A percentile compares a stretch with the other conserved stretches of the same genome.
phyloP scores from a whole-genome alignment of 2,329 filamentous ascomycete genomes.

The Fulvia fulva region DNA sequence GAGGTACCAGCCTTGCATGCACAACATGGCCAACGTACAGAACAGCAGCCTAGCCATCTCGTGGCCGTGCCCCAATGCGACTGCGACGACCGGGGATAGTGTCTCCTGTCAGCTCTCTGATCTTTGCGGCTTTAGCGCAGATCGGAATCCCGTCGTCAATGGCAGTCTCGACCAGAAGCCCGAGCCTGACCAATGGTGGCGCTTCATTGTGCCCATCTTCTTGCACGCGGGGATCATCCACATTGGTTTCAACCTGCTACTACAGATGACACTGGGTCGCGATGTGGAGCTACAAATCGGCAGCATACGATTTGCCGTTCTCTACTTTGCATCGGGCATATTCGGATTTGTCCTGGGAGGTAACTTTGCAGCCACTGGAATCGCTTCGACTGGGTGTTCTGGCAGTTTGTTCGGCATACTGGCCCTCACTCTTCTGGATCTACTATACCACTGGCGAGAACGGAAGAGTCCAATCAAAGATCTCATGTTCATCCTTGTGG shows the following conservation, averaged over 20 bases:
- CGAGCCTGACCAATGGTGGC: constrained; percentile 89
- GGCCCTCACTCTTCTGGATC: constrained; percentile 79
- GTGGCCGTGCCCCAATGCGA: constrained; percentile 76
- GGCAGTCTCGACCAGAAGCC: constrained; percentile 53
- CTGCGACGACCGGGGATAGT: constrained; percentile 57
- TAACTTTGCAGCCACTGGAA: constrained; percentile 79
- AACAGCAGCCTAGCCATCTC: constrained; percentile 48
- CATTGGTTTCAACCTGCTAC: constrained; percentile 89
- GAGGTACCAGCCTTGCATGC: constrained; percentile 91
- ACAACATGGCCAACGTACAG: constrained; percentile 63
- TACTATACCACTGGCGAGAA: constrained; percentile 88
- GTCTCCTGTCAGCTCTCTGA: constrained; percentile 68
- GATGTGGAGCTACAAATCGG: constrained; percentile 94
- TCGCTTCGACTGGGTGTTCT: constrained; percentile 80
- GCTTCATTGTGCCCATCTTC: constrained; percentile 95
- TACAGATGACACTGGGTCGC: constrained; percentile 82
- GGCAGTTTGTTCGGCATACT: constrained; percentile 89
- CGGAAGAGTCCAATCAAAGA: constrained; percentile 74
- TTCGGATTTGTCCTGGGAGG: constrained; percentile 94
- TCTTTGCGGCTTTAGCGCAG: constrained; percentile 78
- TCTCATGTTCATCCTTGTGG: constrained; percentile 78
- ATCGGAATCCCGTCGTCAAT: constrained; percentile 59
- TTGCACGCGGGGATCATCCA: constrained; percentile 91
- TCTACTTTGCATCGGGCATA: constrained; percentile 87
- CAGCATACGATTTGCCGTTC: constrained; percentile 77